These are phyloP conservation scores for Myxozyma monticola DNA, from an alignment of 805 yeast species.

Conservation along the genomic window DNA sequence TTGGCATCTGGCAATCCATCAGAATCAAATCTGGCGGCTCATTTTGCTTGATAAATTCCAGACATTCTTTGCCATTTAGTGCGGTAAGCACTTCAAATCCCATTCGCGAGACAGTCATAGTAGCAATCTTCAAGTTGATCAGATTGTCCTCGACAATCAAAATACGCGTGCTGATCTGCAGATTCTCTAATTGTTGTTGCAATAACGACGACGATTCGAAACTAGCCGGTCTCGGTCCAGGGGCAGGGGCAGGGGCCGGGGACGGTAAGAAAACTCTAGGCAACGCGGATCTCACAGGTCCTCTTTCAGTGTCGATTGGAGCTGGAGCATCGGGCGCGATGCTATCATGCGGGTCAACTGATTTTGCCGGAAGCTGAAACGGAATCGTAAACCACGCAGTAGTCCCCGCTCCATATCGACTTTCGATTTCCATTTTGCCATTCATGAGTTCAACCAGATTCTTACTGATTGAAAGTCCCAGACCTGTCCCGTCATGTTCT, in stretches of 20 bases:
- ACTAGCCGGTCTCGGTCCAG: background rate
- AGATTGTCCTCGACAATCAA: constrained; percentile 18
- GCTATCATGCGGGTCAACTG: background rate
- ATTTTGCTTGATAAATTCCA: background rate
- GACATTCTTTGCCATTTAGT: constrained; percentile 12
- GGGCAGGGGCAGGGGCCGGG: background rate
- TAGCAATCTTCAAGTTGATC: constrained; percentile 20
- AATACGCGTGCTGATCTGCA: background rate
- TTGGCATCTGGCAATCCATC: constrained; percentile 39
- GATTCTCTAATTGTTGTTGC: background rate
- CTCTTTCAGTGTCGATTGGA: background rate
- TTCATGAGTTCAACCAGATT: constrained; percentile 11
- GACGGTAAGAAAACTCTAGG: background rate
- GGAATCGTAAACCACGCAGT: constrained; percentile 13
- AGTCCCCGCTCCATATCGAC: constrained; percentile 11
- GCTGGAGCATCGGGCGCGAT: too few relatives aligned
- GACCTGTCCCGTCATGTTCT: constrained; percentile 17
- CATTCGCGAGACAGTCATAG: constrained; percentile 3
- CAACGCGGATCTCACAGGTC: background rate
- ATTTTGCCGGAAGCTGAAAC: background rate
- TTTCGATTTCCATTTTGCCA: constrained; percentile 6
- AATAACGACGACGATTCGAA: background rate
- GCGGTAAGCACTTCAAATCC: constrained; percentile 15
- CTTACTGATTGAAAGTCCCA: constrained; percentile 18
- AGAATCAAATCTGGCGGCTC: constrained; percentile 31